A percentile compares a stretch with the other conserved stretches of the same genome.
These are phyloP conservation scores for Trametes maxima DNA, from an alignment of 768 basidiomycete genomes.

Conservation along the genomic window DNA sequence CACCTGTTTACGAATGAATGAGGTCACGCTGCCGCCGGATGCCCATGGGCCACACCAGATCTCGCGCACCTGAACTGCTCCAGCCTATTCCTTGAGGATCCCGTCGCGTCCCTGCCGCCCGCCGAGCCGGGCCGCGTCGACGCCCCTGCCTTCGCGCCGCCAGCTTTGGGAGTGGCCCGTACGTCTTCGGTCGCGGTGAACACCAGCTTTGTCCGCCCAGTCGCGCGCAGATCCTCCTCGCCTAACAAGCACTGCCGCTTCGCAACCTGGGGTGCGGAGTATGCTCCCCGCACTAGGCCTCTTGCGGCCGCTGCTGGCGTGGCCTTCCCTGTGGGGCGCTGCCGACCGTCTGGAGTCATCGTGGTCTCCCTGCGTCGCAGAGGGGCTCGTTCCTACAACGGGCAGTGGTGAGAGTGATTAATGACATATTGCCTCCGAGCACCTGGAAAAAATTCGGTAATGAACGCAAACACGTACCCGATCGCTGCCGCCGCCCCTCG, in stretches of 20 bases:
- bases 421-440: conserved; percentile 18
- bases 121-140: conserved; percentile 26
- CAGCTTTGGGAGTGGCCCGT: conserved; percentile 17
- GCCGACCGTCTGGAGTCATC: conserved; percentile 47
- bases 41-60: background rate
- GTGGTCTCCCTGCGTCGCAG: conserved; percentile 51
- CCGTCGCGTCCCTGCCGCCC: conserved; percentile 9
- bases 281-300: conserved; percentile 7
- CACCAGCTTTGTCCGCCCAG: conserved; percentile 26
- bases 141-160: background rate
- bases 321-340: conserved; percentile 22
- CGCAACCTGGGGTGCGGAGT: conserved; percentile 18
- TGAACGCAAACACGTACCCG: conserved; percentile 12
- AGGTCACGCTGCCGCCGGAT: background rate
- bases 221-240: conserved; percentile 29
- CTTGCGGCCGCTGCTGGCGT: background rate
- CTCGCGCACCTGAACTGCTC: conserved; percentile 30
- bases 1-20: conserved; percentile 12
- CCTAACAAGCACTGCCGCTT: conserved; percentile 13
- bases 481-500: conserved; percentile 7
- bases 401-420: background rate
- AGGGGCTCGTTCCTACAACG: conserved; percentile 34
- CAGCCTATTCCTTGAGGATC: conserved; percentile 23
- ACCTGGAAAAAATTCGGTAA: conserved; percentile 20
- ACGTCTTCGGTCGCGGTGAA: conserved; percentile 24